Percentiles rank a stretch among this genome's conserved stretches.
Conservation (phyloP, 2,329 filamentous ascomycete species). For the Aspergillus bombycis region DNA sequence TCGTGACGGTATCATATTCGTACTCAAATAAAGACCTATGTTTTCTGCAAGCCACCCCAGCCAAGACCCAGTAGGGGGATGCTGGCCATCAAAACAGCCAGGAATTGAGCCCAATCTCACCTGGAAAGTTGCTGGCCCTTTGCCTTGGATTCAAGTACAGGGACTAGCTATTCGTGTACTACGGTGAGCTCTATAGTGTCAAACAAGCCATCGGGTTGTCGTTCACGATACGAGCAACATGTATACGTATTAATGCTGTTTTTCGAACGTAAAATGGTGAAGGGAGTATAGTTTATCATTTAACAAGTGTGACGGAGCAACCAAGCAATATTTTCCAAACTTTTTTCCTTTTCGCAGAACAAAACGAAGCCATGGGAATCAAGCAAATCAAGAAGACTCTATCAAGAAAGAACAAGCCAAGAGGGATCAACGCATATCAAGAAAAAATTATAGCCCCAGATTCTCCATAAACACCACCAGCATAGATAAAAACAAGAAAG, state of each 20-base stretch:
- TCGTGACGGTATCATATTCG: neutral
- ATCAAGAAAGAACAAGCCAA: constrained; percentile 27
- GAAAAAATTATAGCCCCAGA: constrained; percentile 14
- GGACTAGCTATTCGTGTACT: no score
- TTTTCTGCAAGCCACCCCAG: neutral
- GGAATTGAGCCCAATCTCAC: no score
- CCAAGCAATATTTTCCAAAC: constrained; percentile 11
- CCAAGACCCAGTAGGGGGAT: no score
- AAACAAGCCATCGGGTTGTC: neutral
- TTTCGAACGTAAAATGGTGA: neutral
- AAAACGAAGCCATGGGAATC: constrained; percentile 21
- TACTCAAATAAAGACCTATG: neutral
- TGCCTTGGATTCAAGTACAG: no score
- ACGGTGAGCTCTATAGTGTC: neutral
- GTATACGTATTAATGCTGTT: neutral
- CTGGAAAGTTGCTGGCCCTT: neutral
- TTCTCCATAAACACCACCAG: constrained; percentile 22
- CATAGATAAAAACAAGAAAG: constrained; percentile 9
- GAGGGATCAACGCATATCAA: constrained; percentile 19
- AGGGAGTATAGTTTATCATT: neutral
- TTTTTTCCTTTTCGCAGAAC: constrained; percentile 18
- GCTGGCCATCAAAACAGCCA: no score
- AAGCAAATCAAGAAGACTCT: constrained; percentile 23
- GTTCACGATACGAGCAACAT: neutral
- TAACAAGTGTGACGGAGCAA: neutral